Evolutionary conservation across 1,284 basidiomycete genomes (phyloP), one percentile per base, ranked within the genome.

Genomic region (Heterobasidion irregulare): DNA sequence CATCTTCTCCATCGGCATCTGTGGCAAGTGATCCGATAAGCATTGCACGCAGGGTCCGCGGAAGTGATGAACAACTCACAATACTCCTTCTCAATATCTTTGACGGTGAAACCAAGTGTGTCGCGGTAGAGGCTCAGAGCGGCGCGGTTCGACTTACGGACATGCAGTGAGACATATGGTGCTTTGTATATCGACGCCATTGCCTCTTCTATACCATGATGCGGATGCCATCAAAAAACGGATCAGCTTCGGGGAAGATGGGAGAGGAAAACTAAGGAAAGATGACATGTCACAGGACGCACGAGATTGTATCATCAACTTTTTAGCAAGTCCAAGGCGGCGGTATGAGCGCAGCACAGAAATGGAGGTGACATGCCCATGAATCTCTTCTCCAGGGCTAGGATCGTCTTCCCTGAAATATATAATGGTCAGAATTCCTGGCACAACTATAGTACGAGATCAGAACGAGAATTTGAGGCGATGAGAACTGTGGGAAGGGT

Each of bases 1-100:
- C 93, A 63, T 95, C 92, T 71, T 96, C 93, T 8, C 92, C 92
- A 64, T 96, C 93, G 4, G 91, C 92, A 72, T 95, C 92, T 94
- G 35, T 53, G 12, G 54, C 13, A 26, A 8, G 38, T 46, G 47
- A 54, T 56, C 34, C 36, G 7, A 47, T 36, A 53, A 57, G 5
- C 51, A 52, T 35, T 36, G 38, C 41, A 3, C 38, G n/a, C 59
- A 10, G 8, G 43, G 44, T 36, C 32, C 41, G 13, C 45, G 55
- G 32, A 18, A 46, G 41, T 34, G 35, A 32, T 6, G 43, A 45
- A 26, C 26, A 26, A 80, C 88, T 69, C 62, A 94, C 92, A 96
- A 65, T 96, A 96, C 57, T 79, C 83, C 64, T 84, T 82, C 65
- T 94, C 92, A 44, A 92, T 78, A 41, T 83, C 80, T 53, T 83